These are phyloP conservation scores for Oryza coarctata DNA, from an alignment of 176 grass and related monocot species.

Conservation along the genomic window DNA sequence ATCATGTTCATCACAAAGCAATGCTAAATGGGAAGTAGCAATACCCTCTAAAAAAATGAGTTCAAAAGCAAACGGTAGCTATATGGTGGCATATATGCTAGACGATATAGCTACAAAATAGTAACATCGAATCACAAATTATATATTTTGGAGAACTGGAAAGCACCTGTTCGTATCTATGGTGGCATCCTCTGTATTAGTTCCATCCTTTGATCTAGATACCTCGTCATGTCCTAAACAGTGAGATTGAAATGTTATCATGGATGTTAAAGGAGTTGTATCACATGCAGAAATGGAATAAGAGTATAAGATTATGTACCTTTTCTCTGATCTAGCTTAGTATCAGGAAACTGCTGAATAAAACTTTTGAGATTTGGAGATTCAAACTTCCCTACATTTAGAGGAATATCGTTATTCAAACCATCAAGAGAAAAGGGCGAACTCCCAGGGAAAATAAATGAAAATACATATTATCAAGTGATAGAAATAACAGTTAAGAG, in stretches of 20 bases:
- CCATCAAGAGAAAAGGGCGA: neutral
- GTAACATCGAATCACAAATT: neutral
- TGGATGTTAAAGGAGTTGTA: neutral
- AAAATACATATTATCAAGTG: neutral
- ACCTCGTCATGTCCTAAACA: conserved; percentile 32
- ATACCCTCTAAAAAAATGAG: no score
- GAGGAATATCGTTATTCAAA: neutral
- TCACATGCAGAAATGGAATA: neutral
- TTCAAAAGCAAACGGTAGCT: neutral
- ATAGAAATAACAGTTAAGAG: neutral
- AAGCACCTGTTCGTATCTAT: conserved; percentile 48
- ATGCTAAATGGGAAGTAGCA: neutral
- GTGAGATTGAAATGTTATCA: neutral
- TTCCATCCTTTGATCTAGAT: conserved; percentile 6
- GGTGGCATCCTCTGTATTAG: conserved; percentile 36
- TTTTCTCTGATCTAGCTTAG: conserved; percentile 33
- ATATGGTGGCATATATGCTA: neutral
- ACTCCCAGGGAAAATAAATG: neutral
- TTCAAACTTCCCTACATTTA: conserved; percentile 53
- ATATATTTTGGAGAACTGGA: neutral
- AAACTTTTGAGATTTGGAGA: conserved; percentile 70
- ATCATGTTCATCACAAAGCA: neutral
- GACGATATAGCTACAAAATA: neutral
- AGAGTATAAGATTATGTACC: conserved; percentile 13
- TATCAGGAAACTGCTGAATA: conserved; percentile 53